Evolutionary conservation across 768 basidiomycete species (phyloP).

Genomic region (Tricholoma hemisulphureum): DNA sequence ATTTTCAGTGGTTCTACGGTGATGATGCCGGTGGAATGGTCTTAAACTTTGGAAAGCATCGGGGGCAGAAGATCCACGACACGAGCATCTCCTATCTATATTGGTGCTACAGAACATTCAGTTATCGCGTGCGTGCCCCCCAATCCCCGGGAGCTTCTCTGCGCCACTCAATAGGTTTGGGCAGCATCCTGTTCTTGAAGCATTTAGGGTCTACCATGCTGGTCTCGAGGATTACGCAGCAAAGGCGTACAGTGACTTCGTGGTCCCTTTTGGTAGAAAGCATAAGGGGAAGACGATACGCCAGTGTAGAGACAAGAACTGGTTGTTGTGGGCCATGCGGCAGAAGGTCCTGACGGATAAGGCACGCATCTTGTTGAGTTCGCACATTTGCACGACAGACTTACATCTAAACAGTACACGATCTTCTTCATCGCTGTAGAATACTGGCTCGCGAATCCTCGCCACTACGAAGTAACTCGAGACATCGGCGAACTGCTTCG

Average conservation of each 20-base stretch:
- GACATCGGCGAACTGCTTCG: slow-evolving; percentile 6
- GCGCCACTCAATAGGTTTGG: neutral
- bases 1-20: slow-evolving; percentile 1
- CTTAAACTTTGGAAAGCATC: slow-evolving; percentile 5
- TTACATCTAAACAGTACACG: neutral
- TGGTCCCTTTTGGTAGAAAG: slow-evolving; percentile 7
- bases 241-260: slow-evolving; percentile 3
- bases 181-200: neutral
- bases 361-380: neutral
- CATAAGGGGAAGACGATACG: slow-evolving; percentile 6
- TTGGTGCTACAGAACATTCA: slow-evolving; percentile 4
- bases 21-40: slow-evolving; percentile 2
- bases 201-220: neutral
- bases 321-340: slow-evolving; percentile 3
- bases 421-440: slow-evolving; percentile 4
- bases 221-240: slow-evolving; percentile 1
- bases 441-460: slow-evolving; percentile 2
- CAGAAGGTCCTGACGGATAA: neutral
- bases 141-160: no score
- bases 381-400: neutral
- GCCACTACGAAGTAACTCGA: slow-evolving; percentile 4
- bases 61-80: slow-evolving; percentile 3
- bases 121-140: neutral
- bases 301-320: slow-evolving; percentile 6
- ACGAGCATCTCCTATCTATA: slow-evolving; percentile 11